phyloP scores from a whole-genome alignment of 2,329 filamentous ascomycete genomes.

The Fusarium compactum region DNA sequence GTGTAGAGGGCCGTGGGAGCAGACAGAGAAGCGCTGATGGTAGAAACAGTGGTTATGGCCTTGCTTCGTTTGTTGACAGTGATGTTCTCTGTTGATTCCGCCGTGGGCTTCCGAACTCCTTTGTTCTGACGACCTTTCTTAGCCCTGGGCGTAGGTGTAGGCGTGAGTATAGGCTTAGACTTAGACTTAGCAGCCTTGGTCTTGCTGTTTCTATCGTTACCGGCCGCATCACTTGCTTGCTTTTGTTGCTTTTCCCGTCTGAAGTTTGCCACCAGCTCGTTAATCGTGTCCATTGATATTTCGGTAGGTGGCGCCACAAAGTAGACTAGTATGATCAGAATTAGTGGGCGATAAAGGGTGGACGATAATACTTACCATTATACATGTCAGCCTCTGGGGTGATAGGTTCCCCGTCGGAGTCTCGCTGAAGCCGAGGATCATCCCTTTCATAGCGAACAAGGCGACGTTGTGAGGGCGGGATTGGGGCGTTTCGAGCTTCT shows the following conservation, averaged over 20 bases:
- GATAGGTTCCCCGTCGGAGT: neutral
- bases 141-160: neutral
- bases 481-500: neutral
- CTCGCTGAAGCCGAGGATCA: neutral
- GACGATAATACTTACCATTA: neutral
- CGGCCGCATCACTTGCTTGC: neutral
- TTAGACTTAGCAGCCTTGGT: constrained; percentile 3
- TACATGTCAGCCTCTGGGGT: neutral
- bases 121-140: neutral
- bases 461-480: constrained; percentile 14
- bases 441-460: neutral
- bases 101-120: neutral
- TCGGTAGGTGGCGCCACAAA: neutral
- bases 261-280: neutral
- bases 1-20: neutral
- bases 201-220: neutral
- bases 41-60: neutral
- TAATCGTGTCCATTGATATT: neutral
- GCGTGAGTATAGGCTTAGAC: neutral
- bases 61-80: neutral
- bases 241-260: neutral
- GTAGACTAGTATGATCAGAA: constrained; percentile 1
- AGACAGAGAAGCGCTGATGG: neutral
- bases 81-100: neutral
- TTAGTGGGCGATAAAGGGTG: neutral